A percentile compares a stretch with the other conserved stretches of the same genome.
These are phyloP conservation scores for Aspergillus fijiensis DNA, from an alignment of 2,329 filamentous ascomycete genomes.

Conservation along the genomic window DNA sequence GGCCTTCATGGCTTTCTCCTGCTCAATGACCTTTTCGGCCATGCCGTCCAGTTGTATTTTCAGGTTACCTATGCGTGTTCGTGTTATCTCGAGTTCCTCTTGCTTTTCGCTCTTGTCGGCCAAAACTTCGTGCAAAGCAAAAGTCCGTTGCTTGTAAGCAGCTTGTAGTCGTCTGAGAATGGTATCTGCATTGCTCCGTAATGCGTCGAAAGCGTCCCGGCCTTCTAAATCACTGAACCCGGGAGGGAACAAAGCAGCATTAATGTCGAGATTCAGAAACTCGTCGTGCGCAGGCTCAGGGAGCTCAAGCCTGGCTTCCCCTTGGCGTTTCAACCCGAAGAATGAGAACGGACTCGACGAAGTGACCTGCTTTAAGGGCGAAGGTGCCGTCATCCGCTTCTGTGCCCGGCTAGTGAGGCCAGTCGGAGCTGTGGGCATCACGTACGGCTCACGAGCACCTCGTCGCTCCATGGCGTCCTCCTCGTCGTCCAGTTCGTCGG, in stretches of 20 bases:
- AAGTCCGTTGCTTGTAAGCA: slow-evolving; percentile 55
- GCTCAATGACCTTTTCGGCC: slow-evolving; percentile 55
- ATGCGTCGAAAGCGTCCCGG: slow-evolving; percentile 56
- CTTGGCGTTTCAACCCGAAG: slow-evolving; percentile 40
- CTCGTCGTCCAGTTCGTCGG: slow-evolving; percentile 14
- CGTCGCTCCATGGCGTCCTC: slow-evolving; percentile 15
- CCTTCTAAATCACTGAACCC: slow-evolving; percentile 50
- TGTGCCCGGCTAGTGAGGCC: slow-evolving; percentile 24
- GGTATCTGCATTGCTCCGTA: slow-evolving; percentile 57
- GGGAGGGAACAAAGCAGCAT: slow-evolving; percentile 54
- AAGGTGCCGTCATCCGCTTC: slow-evolving; percentile 31
- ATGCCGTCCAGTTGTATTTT: slow-evolving; percentile 63
- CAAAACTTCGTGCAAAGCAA: slow-evolving; percentile 51
- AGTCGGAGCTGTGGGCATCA: slow-evolving; percentile 16
- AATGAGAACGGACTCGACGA: slow-evolving; percentile 44
- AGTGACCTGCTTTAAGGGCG: slow-evolving; percentile 35
- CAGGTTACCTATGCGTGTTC: slow-evolving; percentile 57
- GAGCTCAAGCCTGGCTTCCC: slow-evolving; percentile 25
- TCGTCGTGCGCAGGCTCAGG: slow-evolving; percentile 51
- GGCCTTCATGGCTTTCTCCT: slow-evolving; percentile 56
- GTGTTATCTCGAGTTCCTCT: slow-evolving; percentile 62
- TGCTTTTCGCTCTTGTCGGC: slow-evolving; percentile 57
- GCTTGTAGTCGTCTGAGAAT: slow-evolving; percentile 56
- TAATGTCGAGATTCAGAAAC: slow-evolving; percentile 56
- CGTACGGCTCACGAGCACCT: slow-evolving; percentile 15